Percentiles rank a stretch among this genome's conserved stretches.
Conservation (phyloP, 495 filamentous ascomycete genomes). For the Trichoderma erinaceum region DNA sequence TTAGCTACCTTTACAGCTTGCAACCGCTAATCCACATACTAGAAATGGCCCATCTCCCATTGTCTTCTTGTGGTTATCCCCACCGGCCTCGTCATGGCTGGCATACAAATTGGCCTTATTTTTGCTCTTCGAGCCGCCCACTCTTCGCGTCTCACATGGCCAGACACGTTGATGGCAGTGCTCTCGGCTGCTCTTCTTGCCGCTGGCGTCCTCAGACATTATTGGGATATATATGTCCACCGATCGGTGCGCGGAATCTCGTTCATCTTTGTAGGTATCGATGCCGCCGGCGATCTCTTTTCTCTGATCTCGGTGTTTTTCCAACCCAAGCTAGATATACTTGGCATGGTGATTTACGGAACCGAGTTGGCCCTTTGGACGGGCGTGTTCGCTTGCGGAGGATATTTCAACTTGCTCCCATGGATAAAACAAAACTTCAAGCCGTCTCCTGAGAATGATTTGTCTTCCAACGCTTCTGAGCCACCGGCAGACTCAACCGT, state of each 20-base stretch:
- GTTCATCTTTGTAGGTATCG: slow-evolving; percentile 59
- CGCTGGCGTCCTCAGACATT: slow-evolving; percentile 36
- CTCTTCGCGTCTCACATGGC: slow-evolving; percentile 38
- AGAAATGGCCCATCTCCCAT: slow-evolving; percentile 9
- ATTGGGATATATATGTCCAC: slow-evolving; percentile 28
- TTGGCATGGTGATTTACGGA: slow-evolving; percentile 57
- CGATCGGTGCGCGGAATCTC: slow-evolving; percentile 58
- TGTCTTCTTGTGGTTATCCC: background rate
- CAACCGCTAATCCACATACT: background rate
- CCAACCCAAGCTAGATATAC: slow-evolving; percentile 45
- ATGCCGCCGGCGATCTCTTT: slow-evolving; percentile 57
- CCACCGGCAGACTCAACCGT: background rate
- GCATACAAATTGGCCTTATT: slow-evolving; percentile 14
- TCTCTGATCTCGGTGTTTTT: slow-evolving; percentile 57
- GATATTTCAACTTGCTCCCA: slow-evolving; percentile 52
- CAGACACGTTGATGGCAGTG: slow-evolving; percentile 54
- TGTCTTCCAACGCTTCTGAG: slow-evolving; percentile 18
- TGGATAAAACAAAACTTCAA: slow-evolving; percentile 34
- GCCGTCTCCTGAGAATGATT: slow-evolving; percentile 16
- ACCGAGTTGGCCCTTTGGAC: slow-evolving; percentile 55
- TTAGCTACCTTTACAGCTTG: background rate
- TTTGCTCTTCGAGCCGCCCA: slow-evolving; percentile 20
- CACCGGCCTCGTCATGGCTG: slow-evolving; percentile 14
- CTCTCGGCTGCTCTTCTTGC: slow-evolving; percentile 52
- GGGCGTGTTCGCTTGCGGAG: slow-evolving; percentile 56